Percentiles rank a stretch among this genome's conserved stretches.
These are phyloP conservation scores for Pestalotiopsis sp. DNA, from an alignment of 2,329 filamentous ascomycete species.

Conservation along the genomic window DNA sequence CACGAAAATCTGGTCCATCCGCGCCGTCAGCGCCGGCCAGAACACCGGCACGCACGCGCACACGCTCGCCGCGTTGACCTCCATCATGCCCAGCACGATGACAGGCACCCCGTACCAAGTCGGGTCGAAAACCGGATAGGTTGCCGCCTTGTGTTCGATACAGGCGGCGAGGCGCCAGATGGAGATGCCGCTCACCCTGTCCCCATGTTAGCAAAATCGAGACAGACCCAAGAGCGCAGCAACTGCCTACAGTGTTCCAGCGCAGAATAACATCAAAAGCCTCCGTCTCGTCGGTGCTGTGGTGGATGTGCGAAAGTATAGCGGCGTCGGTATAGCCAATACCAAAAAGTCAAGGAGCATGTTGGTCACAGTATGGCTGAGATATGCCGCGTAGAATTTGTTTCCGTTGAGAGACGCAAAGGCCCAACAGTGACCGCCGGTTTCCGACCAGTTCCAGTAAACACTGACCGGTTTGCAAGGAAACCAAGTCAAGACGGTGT, in stretches of 20 bases:
- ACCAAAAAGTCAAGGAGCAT: conserved; percentile 34
- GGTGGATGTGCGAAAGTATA: conserved; percentile 28
- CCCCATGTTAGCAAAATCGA: background rate
- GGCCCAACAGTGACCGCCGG: conserved; percentile 28
- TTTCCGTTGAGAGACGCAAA: conserved; percentile 30
- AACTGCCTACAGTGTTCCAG: conserved; percentile 19
- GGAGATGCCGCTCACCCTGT: conserved; percentile 3
- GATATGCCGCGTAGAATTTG: conserved; percentile 30
- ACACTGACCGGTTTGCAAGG: conserved; percentile 34
- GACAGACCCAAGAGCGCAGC: background rate
- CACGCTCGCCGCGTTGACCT: conserved; percentile 23
- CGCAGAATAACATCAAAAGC: conserved; percentile 18
- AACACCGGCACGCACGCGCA: conserved; percentile 35
- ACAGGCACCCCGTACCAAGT: conserved; percentile 29
- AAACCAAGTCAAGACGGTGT: conserved; percentile 30
- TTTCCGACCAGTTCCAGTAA: conserved; percentile 32
- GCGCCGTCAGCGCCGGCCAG: conserved; percentile 31
- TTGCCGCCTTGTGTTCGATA: conserved; percentile 27
- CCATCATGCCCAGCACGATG: conserved; percentile 23
- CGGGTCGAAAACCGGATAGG: conserved; percentile 32
- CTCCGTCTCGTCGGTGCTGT: conserved; percentile 17
- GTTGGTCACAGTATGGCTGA: conserved; percentile 32
- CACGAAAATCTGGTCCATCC: conserved; percentile 35
- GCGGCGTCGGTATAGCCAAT: conserved; percentile 32
- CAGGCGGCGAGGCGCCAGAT: conserved; percentile 30